Base-by-base conservation (phyloP, 1,139 yeast genomes). In the Yamadazyma trypodendri region DNA sequence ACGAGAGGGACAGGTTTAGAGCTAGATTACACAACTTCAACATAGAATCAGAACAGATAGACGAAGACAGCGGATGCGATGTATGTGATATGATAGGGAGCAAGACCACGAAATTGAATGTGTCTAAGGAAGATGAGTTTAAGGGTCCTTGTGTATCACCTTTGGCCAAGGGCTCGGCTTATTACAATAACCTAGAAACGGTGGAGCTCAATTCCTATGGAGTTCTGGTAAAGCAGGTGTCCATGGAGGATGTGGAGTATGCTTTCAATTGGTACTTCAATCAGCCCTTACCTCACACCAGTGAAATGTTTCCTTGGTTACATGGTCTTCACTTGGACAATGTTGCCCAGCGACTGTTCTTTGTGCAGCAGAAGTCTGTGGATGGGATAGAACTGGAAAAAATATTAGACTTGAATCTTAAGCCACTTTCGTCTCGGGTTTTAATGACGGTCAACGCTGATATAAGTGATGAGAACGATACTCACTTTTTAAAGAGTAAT, bases 301-400 rank as follows among this genome's bases (percentile, higher is more conserved):
- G 68, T 20, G 58, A 54, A 7, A 77, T 89, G 72, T 90, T 89
- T 51, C 97, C 97, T 1, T 89, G 97, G 97, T 68, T 87, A 30
- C 96, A 89, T 56, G 95, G 96, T 0, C 61, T 80, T 17, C 78
- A 77, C 46, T 60, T 55, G 24, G 73, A 68, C 29, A 77, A 77
- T 50, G 65, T 63, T 44, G 76, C 81, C 3, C 83, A 77, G 49
- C 57, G 68, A 31, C 63, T 61, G 36, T 71, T 63, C 45, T 70
- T 71, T 44, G 43, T 61, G 12, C 55, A 56, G 34, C 71, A 64
- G 38, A 60, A 30, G 15, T 12, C 11, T 13, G 14, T 5, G 3
- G 24, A n/a, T 33, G 24, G 14, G 2, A 6, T 13, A 3, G 24
- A 24, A 9, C 11, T 11, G 18, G 10, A n/a, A 16, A 13, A 14